phyloP scores from a whole-genome alignment of 2,329 filamentous ascomycete genomes.

The Ophiocordyceps sinensis region DNA sequence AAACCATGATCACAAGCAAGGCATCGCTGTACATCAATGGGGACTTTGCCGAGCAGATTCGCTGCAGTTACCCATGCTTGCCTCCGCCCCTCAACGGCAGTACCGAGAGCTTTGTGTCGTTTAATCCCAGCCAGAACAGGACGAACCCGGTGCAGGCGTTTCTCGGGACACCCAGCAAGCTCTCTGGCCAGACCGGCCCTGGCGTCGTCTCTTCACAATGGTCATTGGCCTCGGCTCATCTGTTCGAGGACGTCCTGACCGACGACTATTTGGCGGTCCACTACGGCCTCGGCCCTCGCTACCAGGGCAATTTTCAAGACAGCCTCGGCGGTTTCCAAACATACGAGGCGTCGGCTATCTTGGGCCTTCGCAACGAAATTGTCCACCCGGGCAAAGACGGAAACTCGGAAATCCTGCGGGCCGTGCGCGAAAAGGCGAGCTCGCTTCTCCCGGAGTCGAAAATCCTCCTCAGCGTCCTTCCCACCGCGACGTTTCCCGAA shows the following conservation, averaged over 20 bases:
- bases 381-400: slow-evolving; percentile 83
- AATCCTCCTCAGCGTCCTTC: slow-evolving; percentile 70
- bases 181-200: slow-evolving; percentile 61
- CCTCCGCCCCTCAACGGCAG: slow-evolving; percentile 50
- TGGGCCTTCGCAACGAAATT: slow-evolving; percentile 84
- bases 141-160: slow-evolving; percentile 75
- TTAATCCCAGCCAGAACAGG: slow-evolving; percentile 42
- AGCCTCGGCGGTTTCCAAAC: slow-evolving; percentile 93
- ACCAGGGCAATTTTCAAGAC: slow-evolving; percentile 94
- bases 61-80: slow-evolving; percentile 71
- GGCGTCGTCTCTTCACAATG: slow-evolving; percentile 66
- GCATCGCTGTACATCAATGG: slow-evolving; percentile 85
- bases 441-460: slow-evolving; percentile 67
- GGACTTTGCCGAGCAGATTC: slow-evolving; percentile 84
- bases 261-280: slow-evolving; percentile 89
- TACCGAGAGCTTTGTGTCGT: slow-evolving; percentile 56
- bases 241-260: slow-evolving; percentile 76
- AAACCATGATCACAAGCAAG: slow-evolving; percentile 60
- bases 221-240: slow-evolving; percentile 78
- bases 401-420: slow-evolving; percentile 77
- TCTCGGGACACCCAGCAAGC: slow-evolving; percentile 77
- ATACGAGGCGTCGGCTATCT: slow-evolving; percentile 78
- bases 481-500: slow-evolving; percentile 65
- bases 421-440: slow-evolving; percentile 75
- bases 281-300: slow-evolving; percentile 75